phyloP scores from a whole-genome alignment of 345 rosid genomes.

The Adansonia digitata region DNA sequence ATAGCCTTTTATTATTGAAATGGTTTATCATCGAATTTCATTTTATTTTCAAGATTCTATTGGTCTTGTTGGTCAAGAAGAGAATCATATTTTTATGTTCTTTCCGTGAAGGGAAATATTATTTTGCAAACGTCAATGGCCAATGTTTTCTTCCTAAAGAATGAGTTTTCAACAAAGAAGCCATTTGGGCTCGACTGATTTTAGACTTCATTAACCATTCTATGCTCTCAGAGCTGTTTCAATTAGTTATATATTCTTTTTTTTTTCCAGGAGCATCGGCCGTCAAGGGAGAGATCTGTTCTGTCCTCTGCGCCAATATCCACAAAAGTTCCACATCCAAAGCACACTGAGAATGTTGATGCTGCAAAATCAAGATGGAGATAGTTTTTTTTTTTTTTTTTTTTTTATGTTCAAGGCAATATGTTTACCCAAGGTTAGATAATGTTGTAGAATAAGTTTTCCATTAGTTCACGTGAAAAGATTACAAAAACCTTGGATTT shows the following conservation, averaged over 20 bases:
- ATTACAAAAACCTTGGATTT: constrained; percentile 21
- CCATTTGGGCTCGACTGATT: neutral
- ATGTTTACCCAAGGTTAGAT: constrained; percentile 7
- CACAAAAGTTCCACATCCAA: constrained; percentile 17
- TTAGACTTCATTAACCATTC: too few relatives aligned
- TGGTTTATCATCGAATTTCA: neutral
- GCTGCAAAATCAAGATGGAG: constrained; percentile 29
- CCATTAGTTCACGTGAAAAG: neutral
- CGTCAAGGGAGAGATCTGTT: constrained; percentile 26
- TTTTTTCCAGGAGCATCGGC: constrained; percentile 43
- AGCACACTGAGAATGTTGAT: constrained; percentile 8
- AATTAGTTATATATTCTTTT: neutral
- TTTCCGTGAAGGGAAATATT: neutral
- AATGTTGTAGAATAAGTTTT: constrained; percentile 18
- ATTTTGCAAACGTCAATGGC: neutral
- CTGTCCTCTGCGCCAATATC: constrained; percentile 12
- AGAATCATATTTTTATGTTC: neutral
- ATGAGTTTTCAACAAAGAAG: neutral
- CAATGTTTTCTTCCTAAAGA: neutral
- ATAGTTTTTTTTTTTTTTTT: constrained; percentile 17
- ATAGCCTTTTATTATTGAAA: neutral
- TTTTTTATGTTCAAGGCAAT: constrained; percentile 11
- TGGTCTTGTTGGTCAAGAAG: neutral
- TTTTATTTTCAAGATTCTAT: neutral
- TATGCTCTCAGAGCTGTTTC: neutral